Conservation (phyloP, 1,284 basidiomycete genomes). For the Tranzscheliella williamsii region DNA sequence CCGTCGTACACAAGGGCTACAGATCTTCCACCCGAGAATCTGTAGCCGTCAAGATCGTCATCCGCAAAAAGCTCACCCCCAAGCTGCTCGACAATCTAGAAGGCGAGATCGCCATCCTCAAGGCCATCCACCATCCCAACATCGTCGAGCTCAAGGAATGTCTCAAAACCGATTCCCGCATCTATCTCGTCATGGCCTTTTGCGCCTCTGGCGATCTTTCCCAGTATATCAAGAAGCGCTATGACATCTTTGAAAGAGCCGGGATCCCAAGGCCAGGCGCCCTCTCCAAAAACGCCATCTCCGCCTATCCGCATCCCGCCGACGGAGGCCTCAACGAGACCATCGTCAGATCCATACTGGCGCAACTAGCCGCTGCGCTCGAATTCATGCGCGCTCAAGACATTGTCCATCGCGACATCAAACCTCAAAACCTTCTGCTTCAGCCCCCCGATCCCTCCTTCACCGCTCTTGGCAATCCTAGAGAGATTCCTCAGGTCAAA, state of each 20-base stretch:
- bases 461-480: conserved; percentile 79
- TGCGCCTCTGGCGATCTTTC: conserved; percentile 94
- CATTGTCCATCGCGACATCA: conserved; percentile 95
- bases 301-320: conserved; percentile 83
- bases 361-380: conserved; percentile 92
- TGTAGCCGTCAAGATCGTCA: conserved; percentile 95
- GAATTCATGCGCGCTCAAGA: conserved; percentile 87
- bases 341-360: conserved; percentile 87
- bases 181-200: conserved; percentile 97
- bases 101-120: conserved; percentile 95
- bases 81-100: conserved; percentile 97
- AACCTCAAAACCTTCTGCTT: conserved; percentile 92
- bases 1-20: conserved; percentile 91
- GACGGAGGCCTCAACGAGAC: conserved; percentile 87
- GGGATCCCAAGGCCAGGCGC: conserved; percentile 10
- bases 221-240: conserved; percentile 75
- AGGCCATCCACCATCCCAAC: conserved; percentile 87
- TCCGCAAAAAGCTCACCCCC: conserved; percentile 80
- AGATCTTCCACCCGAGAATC: conserved; percentile 33
- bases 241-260: conserved; percentile 38
- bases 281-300: conserved; percentile 12
- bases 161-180: conserved; percentile 85
- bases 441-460: conserved; percentile 80
- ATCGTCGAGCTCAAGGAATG: conserved; percentile 92
- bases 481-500: conserved; percentile 66